Base-by-base conservation (phyloP, 768 basidiomycete genomes). In the Naematelia aurantialba region DNA sequence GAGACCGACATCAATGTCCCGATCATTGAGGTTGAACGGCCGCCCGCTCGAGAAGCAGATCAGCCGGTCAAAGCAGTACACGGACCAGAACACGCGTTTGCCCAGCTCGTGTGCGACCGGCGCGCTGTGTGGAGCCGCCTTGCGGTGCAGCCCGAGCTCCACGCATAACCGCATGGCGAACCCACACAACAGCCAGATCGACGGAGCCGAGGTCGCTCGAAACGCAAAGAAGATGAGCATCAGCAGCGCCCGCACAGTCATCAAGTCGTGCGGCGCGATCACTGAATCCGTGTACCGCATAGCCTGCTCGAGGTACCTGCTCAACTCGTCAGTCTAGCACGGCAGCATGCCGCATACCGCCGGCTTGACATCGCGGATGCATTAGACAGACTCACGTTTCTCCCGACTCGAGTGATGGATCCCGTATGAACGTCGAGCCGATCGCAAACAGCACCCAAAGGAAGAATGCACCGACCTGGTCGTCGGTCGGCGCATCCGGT, bases 61-160 rank as follows among this genome's bases (percentile, higher is more conserved):
- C 11, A 47, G 52, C 45, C 66, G 42, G 29, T 68, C 66, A 25
- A 68, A 58, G 21, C 60, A 52, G 45, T 68, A 68, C 3, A 58
- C 54, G 1, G 60, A 59, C 66, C 66, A 68, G 49, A 68, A 68
- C 5, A 58, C 42, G 30, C 66, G 51, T 52, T 68, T 68, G 25
- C 56, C 52, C 26, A 55, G 49, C 45, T 63, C 57, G 27, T 63
- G 42, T 5, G n/a, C 45, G 8, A 59, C 11, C 12, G 58, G 57
- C 44, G 58, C 46, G 10, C 47, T 26, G 11, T 45, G 12, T 19
- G 45, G 53, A n/a, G 25, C 19, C 19, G 53, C 57, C 22, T 56
- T 30, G 11, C 61, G 29, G 26, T 63, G 61, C 27, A 63, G 44
- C 1, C 61, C 61, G n/a, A 63, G 27, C 44, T 63, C 58, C 11